Percentiles rank a stretch among this genome's conserved stretches.
Evolutionary conservation across 2,329 filamentous ascomycete species (phyloP).

Genomic region (Plenodomus biglobosus): DNA sequence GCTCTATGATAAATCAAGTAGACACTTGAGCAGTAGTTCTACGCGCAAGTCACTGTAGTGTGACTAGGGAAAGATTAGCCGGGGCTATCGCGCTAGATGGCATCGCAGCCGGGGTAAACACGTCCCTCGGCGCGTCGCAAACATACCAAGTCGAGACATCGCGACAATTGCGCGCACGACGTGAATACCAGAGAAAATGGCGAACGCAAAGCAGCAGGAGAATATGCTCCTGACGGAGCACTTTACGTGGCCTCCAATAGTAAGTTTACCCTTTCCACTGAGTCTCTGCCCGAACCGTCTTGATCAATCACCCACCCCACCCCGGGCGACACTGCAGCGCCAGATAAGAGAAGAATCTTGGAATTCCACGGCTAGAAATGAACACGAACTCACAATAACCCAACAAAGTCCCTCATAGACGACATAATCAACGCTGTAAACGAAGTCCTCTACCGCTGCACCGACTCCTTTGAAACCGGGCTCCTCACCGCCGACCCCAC

Average conservation of each 20-base stretch:
- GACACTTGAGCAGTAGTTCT: too few species aligned
- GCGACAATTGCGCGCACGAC: constrained; percentile 10
- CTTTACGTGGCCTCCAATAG: constrained; percentile 89
- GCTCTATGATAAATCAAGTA: too few species aligned
- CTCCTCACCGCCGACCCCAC: constrained; percentile 73
- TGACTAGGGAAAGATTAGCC: neutral
- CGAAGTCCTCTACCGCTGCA: constrained; percentile 84
- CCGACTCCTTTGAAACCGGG: constrained; percentile 83
- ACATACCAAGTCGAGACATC: constrained; percentile 9
- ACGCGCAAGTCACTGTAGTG: too few species aligned
- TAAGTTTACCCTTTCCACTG: constrained; percentile 49
- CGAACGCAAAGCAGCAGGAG: constrained; percentile 49
- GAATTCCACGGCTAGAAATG: too few species aligned
- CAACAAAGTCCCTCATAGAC: constrained; percentile 79
- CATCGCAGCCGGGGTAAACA: constrained; percentile 23
- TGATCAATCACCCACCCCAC: neutral
- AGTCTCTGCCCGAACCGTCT: neutral
- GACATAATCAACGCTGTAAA: constrained; percentile 98
- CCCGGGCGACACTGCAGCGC: neutral
- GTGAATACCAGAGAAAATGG: constrained; percentile 37
- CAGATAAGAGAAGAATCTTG: too few species aligned
- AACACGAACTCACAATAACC: neutral
- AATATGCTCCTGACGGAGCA: constrained; percentile 84
- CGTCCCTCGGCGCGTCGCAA: constrained; percentile 23
- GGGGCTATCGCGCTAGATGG: constrained; percentile 8